Base-by-base conservation (phyloP, 176 grass and related monocot species). In the Cymbopogon citratus region DNA sequence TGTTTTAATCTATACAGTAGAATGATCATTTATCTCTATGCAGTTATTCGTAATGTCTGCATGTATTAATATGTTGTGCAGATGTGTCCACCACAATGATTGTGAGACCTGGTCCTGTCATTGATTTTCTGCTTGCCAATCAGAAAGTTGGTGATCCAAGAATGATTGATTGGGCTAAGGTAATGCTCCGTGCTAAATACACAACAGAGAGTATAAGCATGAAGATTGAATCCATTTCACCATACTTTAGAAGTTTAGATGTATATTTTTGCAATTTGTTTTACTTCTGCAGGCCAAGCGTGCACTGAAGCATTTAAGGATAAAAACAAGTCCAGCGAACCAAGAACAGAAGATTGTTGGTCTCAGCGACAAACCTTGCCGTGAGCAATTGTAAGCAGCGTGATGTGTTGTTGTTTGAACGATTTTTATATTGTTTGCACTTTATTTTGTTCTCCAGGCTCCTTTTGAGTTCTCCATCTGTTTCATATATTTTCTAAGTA, bases 41-140 rank as follows among this genome's bases (percentile, higher is more conserved):
- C 63, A 3, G 31, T 39, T 39, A 39, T 49, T 63, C 21, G 36
- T 54, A 34, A 80, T 79, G 54, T 63, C 26, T 26, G 29, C 52
- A 63, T 34, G 3, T 21, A 56, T 6, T 79, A 12, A 25, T 81
- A 83, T 7, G 40, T 27, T 59, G 78, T 83, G 27, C 83, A 97
- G 92, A 97, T 81, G 94, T 91, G 4, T 97, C 94, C 21, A 97
- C 94, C 3, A 97, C 94, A 2, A 97, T 97, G 94, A 94, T 97
- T 34, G 92, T 97, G 29, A 94, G 78, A 76, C 94, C 92, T 23
- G 92, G 92, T n/a, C 90, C 88, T 1, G 94, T 94, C 25, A 27
- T 97, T 29, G 90, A 97, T 59, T 97, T 97, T 73, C 71, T 97
- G 34, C 26, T 97, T 21, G 73, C 68, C 12, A 97, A 94, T 49